phyloP scores from a whole-genome alignment of 139 green algal genomes.

The Tetradesmus obliquus region DNA sequence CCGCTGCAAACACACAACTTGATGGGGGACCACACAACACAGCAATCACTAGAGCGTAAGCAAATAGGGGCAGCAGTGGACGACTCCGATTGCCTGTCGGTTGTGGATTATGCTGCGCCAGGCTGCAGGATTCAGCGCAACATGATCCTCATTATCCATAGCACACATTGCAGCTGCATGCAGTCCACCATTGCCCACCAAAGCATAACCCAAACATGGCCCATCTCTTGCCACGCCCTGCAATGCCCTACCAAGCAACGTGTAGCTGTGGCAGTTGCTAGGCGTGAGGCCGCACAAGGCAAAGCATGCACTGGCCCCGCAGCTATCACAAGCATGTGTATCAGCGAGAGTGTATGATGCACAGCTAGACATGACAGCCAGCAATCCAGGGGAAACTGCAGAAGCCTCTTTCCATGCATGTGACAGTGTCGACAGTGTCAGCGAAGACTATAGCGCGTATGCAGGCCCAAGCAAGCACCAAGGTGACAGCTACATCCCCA shows the following conservation, averaged over 20 bases:
- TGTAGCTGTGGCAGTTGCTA: neutral
- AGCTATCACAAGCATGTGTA: neutral
- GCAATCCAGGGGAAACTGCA: neutral
- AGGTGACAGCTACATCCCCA: neutral
- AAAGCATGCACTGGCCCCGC: neutral
- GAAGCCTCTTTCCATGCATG: too few species aligned
- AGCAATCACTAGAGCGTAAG: neutral
- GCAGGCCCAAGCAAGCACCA: neutral
- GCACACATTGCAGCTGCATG: neutral
- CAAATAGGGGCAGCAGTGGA: too few species aligned
- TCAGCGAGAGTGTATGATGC: neutral
- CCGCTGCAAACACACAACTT: neutral
- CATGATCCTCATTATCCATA: neutral
- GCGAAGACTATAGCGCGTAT: neutral
- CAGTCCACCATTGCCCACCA: neutral
- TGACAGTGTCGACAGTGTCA: too few species aligned
- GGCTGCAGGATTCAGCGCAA: neutral
- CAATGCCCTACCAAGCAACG: too few species aligned
- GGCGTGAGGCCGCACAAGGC: too few species aligned
- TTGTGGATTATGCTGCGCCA: neutral
- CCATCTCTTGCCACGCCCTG: too few species aligned
- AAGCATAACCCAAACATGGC: neutral
- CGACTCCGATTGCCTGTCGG: too few species aligned
- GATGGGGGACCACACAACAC: neutral
- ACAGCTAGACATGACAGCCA: neutral